Conservation (phyloP, 2,329 filamentous ascomycete species). For the Rhytidhysteron rufulum region DNA sequence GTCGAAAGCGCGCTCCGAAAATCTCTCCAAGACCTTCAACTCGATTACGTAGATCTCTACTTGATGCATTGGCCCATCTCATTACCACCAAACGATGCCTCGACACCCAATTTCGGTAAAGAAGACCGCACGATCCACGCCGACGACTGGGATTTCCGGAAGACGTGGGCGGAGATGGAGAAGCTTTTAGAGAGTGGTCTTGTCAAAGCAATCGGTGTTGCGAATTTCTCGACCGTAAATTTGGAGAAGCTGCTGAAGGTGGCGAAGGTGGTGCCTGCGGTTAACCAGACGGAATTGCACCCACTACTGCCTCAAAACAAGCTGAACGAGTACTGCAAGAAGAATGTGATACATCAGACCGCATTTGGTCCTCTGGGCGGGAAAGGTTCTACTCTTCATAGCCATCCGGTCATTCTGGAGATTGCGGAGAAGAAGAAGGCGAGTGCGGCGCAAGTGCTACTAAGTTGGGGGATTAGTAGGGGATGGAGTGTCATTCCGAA, state of each 20-base stretch:
- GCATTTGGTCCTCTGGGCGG: slow-evolving; percentile 59
- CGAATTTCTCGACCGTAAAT: slow-evolving; percentile 47
- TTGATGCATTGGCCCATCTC: slow-evolving; percentile 81
- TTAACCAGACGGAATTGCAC: slow-evolving; percentile 74
- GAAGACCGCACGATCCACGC: not conserved
- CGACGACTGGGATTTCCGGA: slow-evolving; percentile 33
- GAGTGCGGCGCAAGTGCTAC: slow-evolving; percentile 53
- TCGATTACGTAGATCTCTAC: slow-evolving; percentile 79
- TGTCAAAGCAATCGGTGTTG: slow-evolving; percentile 48
- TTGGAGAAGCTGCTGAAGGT: slow-evolving; percentile 50
- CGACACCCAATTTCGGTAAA: slow-evolving; percentile 9
- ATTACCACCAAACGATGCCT: slow-evolving; percentile 69
- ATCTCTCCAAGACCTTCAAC: slow-evolving; percentile 67
- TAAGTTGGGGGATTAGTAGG: slow-evolving; percentile 74
- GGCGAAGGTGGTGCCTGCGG: slow-evolving; percentile 62
- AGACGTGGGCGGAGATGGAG: slow-evolving; percentile 77
- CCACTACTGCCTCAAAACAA: slow-evolving; percentile 68
- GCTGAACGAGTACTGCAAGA: slow-evolving; percentile 64
- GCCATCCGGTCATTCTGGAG: slow-evolving; percentile 44
- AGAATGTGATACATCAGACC: slow-evolving; percentile 67
- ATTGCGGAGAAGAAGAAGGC: slow-evolving; percentile 50
- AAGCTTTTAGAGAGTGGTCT: slow-evolving; percentile 49
- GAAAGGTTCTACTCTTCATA: slow-evolving; percentile 47
- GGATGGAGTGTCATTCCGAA: slow-evolving; percentile 17
- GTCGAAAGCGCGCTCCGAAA: slow-evolving; percentile 67